Evolutionary conservation across 306 rosid genomes (phyloP).

Genomic region (Leucaena leucocephala): DNA sequence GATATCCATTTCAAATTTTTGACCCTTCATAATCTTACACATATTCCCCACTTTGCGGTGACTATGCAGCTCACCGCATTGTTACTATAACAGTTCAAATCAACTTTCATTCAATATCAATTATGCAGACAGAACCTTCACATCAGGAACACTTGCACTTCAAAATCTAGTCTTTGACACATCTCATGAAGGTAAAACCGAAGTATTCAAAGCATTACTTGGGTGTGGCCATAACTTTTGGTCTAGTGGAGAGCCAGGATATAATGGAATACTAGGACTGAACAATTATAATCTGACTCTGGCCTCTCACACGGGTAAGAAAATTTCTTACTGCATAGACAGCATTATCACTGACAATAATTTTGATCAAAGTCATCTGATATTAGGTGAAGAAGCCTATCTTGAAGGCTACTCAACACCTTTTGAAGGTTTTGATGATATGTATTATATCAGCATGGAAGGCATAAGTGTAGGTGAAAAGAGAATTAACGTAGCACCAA

Average conservation of each 20-base stretch:
- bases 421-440: constrained; percentile 10
- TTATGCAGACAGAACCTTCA: constrained; percentile 28
- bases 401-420: constrained; percentile 49
- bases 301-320: constrained; percentile 38
- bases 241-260: constrained; percentile 19
- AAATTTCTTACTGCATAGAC: constrained; percentile 55
- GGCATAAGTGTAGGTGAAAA: constrained; percentile 52
- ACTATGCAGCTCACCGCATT: constrained; percentile 23
- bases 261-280: constrained; percentile 51
- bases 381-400: constrained; percentile 51
- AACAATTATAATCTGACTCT: constrained; percentile 28
- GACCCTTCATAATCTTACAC: constrained; percentile 50
- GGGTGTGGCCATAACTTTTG: constrained; percentile 39
- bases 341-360: constrained; percentile 38
- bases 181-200: constrained; percentile 38
- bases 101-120: not conserved
- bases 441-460: constrained; percentile 45
- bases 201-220: not conserved
- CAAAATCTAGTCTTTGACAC: constrained; percentile 45
- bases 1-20: constrained; percentile 24
- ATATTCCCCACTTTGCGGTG: constrained; percentile 26
- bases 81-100: not conserved
- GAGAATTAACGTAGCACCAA: constrained; percentile 33
- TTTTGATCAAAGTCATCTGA: constrained; percentile 44
- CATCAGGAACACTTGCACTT: constrained; percentile 34